Evolutionary conservation across 345 rosid genomes (phyloP).

Genomic region (Heritiera littoralis): DNA sequence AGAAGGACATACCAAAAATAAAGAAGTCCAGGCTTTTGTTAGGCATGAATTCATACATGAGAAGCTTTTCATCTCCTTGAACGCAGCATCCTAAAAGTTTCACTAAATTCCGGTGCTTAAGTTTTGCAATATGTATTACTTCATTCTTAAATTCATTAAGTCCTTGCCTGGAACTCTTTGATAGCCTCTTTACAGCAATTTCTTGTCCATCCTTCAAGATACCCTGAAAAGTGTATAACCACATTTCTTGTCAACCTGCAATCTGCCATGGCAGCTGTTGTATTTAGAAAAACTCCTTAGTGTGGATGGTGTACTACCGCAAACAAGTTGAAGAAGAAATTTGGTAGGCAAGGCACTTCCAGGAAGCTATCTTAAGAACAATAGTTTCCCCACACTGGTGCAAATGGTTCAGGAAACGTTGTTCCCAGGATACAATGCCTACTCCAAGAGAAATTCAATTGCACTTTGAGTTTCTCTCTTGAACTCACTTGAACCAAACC

Average conservation of each 20-base stretch:
- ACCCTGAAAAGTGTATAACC: background rate
- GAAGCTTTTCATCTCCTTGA: background rate
- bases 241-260: background rate
- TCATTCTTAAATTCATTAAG: constrained; percentile 1
- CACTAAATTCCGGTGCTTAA: constrained; percentile 1
- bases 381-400: too few species aligned
- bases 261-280: background rate
- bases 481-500: too few species aligned
- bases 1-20: background rate
- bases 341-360: too few species aligned
- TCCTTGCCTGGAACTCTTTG: background rate
- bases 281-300: too few species aligned
- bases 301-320: too few species aligned
- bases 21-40: constrained; percentile 13
- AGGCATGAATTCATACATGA: constrained; percentile 1
- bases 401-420: too few species aligned
- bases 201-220: constrained; percentile 8
- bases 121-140: background rate
- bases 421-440: too few species aligned
- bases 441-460: too few species aligned
- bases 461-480: too few species aligned
- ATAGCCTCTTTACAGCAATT: constrained; percentile 3
- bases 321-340: too few species aligned
- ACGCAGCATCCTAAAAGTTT: constrained; percentile 12
- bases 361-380: too few species aligned